phyloP scores from a whole-genome alignment of 257 asterid genomes.

The Hygrophila difformis region DNA sequence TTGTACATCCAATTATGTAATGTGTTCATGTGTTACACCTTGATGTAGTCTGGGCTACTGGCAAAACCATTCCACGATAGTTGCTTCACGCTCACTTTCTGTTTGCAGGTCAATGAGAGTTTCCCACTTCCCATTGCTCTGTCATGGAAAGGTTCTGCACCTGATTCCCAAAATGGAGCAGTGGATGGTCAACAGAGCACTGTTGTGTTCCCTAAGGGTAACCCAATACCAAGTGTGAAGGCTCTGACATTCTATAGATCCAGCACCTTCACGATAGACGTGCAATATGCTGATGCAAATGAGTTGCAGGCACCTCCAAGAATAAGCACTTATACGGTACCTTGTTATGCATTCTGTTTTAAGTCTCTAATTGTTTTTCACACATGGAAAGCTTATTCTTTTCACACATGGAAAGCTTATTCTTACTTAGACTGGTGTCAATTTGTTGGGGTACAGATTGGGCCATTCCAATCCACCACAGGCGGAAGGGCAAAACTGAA shows the following conservation, averaged over 20 bases:
- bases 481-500: constrained; percentile 66
- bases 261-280: constrained; percentile 57
- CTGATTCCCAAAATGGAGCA: constrained; percentile 56
- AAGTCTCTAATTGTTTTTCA: too few species aligned
- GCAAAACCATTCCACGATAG: background rate
- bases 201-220: constrained; percentile 80
- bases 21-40: background rate
- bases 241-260: constrained; percentile 85
- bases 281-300: constrained; percentile 64
- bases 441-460: constrained; percentile 39
- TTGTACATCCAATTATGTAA: too few species aligned
- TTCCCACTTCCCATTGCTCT: constrained; percentile 72
- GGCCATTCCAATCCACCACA: constrained; percentile 62
- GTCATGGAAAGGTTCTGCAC: constrained; percentile 65
- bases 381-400: background rate
- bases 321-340: constrained; percentile 83
- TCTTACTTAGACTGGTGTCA: background rate
- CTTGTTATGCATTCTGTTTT: background rate
- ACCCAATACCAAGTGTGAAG: constrained; percentile 81
- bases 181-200: constrained; percentile 64
- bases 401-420: too few species aligned
- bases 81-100: background rate
- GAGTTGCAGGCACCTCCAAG: constrained; percentile 70
- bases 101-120: constrained; percentile 59
- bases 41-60: background rate